Evolutionary conservation across 108 stramenopile species (phyloP), one percentile per base, ranked within the genome.

Genomic region (Nitzschia sp.): DNA sequence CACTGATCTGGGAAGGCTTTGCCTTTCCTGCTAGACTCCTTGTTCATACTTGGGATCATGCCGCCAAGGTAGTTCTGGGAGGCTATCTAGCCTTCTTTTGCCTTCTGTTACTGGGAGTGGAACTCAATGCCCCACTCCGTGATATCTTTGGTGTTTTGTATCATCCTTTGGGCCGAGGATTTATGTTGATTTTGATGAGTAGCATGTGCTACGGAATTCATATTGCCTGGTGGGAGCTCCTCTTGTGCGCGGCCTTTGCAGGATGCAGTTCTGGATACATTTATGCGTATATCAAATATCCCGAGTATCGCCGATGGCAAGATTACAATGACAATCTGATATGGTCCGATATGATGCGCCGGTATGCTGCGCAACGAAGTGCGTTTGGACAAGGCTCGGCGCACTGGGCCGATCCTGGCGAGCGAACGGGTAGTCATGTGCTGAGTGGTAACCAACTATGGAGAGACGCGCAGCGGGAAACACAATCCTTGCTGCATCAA

Each of bases 71-170:
- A 15, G 69, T 77, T 1, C 34, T 77, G 15, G 76, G 68, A 27
- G 69, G 58, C 27, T 77, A 77, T 44, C 41, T 77, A 25, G 76
- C 36, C 2, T 34, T 77, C 41, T 71, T 77, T 61, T 63, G 55
- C 31, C 17, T 71, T 1, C 29, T 77, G 21, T n/a, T 77, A 0
- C 50, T 77, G 1, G 65, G 76, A 35, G 76, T 70, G 22, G 76
- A 77, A 33, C 32, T 77, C 22, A 77, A 77, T 60, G 64, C 64
- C 4, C 48, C 55, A 2, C 27, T 80, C n/a, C 66, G 68, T 16
- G 80, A 81, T 31, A 63, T 63, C 32, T 73, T 81, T 68, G 80
- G 80, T 9, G 58, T 81, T 19, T 1, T 81, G 21, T 81, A 71
- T 48, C 66, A 81, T 69, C 80, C 80, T 0, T 29, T 73, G 8